These are phyloP conservation scores for Exophiala sp. DNA, from an alignment of 2,329 filamentous ascomycete genomes.

Conservation along the genomic window DNA sequence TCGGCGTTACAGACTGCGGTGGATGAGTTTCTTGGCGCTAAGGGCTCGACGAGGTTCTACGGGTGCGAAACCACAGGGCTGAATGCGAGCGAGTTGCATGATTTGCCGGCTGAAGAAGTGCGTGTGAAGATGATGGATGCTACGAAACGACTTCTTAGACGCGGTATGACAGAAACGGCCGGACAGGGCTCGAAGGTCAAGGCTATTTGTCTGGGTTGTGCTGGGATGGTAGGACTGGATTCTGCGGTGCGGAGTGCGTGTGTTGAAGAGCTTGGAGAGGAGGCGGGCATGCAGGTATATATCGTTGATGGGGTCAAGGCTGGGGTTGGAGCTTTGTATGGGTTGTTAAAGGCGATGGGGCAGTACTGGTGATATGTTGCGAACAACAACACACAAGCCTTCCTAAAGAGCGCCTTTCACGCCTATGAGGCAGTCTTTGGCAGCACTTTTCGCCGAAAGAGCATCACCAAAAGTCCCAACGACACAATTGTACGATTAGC, in stretches of 20 bases:
- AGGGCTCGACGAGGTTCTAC: conserved; percentile 57
- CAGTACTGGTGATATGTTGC: conserved; percentile 12
- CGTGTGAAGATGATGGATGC: conserved; percentile 64
- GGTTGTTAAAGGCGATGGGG: conserved; percentile 10
- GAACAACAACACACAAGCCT: not conserved
- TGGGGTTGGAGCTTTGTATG: conserved; percentile 24
- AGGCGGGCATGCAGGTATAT: conserved; percentile 56
- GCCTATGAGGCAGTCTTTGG: no score
- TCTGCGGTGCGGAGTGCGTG: conserved; percentile 69
- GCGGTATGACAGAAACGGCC: conserved; percentile 21
- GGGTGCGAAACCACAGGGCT: conserved; percentile 81
- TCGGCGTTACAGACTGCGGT: conserved; percentile 66
- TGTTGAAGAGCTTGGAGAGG: conserved; percentile 59
- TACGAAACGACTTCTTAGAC: conserved; percentile 60
- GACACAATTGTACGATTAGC: no score
- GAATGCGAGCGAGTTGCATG: conserved; percentile 75
- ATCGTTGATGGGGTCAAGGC: conserved; percentile 77
- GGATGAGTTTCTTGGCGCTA: conserved; percentile 53
- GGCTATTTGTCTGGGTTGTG: conserved; percentile 80
- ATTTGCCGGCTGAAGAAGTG: conserved; percentile 62
- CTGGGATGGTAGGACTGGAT: conserved; percentile 85
- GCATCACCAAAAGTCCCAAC: no score
- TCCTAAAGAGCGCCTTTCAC: not conserved
- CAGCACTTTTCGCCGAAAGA: no score
- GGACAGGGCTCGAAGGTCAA: conserved; percentile 35